A percentile compares a stretch with the other conserved stretches of the same genome.
Conservation (phyloP, 2,329 filamentous ascomycete species). For the Aureobasidium zeae region DNA sequence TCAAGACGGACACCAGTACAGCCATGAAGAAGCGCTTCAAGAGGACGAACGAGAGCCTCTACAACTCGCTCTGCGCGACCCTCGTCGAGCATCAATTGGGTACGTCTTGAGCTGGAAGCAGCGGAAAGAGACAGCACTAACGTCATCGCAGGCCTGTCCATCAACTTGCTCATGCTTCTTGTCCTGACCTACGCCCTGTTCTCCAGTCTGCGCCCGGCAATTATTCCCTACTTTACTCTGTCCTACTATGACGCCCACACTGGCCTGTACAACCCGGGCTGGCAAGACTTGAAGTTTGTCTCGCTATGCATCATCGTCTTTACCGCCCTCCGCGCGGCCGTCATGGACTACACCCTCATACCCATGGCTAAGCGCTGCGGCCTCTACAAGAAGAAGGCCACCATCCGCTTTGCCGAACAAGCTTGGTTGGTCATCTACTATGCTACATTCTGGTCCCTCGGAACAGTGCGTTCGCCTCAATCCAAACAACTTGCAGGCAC, state of each 20-base stretch:
- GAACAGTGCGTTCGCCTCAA: constrained; percentile 39
- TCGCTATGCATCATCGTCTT: constrained; percentile 72
- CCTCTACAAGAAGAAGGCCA: constrained; percentile 64
- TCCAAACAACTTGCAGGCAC: background rate
- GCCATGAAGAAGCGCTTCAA: constrained; percentile 13
- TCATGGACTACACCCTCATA: constrained; percentile 78
- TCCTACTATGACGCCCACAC: constrained; percentile 68
- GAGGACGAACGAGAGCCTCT: constrained; percentile 26
- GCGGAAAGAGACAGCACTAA: background rate
- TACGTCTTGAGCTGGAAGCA: constrained; percentile 18
- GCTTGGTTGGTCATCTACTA: constrained; percentile 86
- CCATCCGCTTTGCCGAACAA: constrained; percentile 85
- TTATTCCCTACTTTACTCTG: constrained; percentile 79
- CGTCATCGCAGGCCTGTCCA: constrained; percentile 56
- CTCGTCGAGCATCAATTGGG: constrained; percentile 36
- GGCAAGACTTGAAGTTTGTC: constrained; percentile 71
- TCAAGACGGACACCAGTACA: background rate
- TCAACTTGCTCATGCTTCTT: constrained; percentile 77
- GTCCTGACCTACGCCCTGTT: constrained; percentile 74
- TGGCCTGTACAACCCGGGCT: constrained; percentile 64
- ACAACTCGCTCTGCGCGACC: constrained; percentile 26
- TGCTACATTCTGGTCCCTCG: constrained; percentile 68
- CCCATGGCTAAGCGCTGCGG: constrained; percentile 67
- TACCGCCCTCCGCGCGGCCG: constrained; percentile 71
- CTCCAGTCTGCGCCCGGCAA: constrained; percentile 67